These are phyloP conservation scores for Neurospora sp. DNA, from an alignment of 495 filamentous ascomycete species.

Conservation along the genomic window DNA sequence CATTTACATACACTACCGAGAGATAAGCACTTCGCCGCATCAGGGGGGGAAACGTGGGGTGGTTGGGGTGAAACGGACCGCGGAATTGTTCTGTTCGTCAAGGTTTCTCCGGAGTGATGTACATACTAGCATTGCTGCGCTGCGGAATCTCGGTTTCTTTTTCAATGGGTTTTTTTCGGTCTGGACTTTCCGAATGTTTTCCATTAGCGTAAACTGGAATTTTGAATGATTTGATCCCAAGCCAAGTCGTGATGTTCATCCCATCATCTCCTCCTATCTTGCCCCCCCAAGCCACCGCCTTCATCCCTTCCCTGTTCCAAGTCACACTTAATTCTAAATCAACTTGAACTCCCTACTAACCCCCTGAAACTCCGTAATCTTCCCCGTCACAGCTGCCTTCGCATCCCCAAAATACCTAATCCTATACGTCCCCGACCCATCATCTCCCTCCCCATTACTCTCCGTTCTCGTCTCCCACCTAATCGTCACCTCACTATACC, in stretches of 20 bases:
- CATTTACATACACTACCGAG: too few species aligned
- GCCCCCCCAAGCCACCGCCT: neutral
- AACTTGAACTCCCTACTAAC: constrained; percentile 53
- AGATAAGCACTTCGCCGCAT: too few species aligned
- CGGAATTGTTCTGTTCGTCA: too few species aligned
- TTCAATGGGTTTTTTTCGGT: neutral
- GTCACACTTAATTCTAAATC: constrained; percentile 11
- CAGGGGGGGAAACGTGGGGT: too few species aligned
- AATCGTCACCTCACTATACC: constrained; percentile 67
- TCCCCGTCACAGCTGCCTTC: constrained; percentile 52
- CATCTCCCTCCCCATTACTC: constrained; percentile 40
- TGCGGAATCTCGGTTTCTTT: neutral
- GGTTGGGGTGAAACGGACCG: too few species aligned
- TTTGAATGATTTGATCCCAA: too few species aligned
- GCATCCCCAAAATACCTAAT: constrained; percentile 80
- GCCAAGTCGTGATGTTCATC: neutral
- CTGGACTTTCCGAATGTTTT: neutral
- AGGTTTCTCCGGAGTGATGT: too few species aligned
- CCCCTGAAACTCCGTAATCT: constrained; percentile 63
- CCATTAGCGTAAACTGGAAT: neutral
- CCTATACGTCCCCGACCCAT: constrained; percentile 60
- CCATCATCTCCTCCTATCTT: neutral
- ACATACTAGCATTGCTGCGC: too few species aligned
- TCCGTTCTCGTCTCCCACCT: constrained; percentile 62
- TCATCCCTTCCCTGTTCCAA: neutral